Evolutionary conservation across 2,329 filamentous ascomycete species (phyloP).

Genomic region (Ploettnerulaceae sp.): DNA sequence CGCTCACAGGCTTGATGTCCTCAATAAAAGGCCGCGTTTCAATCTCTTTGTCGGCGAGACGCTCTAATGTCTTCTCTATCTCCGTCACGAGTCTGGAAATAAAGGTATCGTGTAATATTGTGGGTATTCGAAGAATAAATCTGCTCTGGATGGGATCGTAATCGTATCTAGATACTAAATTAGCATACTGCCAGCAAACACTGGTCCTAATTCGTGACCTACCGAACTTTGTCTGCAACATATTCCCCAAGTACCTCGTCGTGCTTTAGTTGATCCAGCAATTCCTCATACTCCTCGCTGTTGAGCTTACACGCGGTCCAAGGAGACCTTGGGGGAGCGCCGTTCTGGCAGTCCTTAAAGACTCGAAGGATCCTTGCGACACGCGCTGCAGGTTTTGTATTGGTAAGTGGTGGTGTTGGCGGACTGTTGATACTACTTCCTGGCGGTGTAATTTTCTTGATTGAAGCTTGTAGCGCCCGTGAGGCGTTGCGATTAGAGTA

Average conservation of each 20-base stretch:
- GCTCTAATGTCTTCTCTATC: constrained; percentile 9
- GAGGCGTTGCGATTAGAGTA: neutral
- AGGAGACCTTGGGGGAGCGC: neutral
- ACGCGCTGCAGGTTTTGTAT: constrained; percentile 3
- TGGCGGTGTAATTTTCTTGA: constrained; percentile 12
- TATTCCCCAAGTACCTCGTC: constrained; percentile 14
- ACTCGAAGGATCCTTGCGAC: constrained; percentile 1
- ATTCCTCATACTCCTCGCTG: constrained; percentile 11
- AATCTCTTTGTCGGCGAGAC: too few relatives aligned
- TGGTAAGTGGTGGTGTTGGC: constrained; percentile 10
- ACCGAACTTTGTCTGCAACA: too few relatives aligned
- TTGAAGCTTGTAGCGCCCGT: constrained; percentile 3
- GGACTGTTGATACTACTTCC: constrained; percentile 12
- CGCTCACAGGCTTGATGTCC: too few relatives aligned
- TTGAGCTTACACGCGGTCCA: constrained; percentile 10
- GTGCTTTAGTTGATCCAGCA: constrained; percentile 13
- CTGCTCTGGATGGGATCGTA: neutral
- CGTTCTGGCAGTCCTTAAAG: constrained; percentile 1
- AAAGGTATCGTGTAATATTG: constrained; percentile 16
- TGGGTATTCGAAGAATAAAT: constrained; percentile 19
- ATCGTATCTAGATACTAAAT: neutral
- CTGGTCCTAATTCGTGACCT: neutral
- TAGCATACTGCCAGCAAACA: neutral
- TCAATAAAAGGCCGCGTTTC: too few relatives aligned
- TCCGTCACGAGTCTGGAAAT: constrained; percentile 6